phyloP scores from a whole-genome alignment of 164 flowering plant species.

The Umbilicus rupestris region DNA sequence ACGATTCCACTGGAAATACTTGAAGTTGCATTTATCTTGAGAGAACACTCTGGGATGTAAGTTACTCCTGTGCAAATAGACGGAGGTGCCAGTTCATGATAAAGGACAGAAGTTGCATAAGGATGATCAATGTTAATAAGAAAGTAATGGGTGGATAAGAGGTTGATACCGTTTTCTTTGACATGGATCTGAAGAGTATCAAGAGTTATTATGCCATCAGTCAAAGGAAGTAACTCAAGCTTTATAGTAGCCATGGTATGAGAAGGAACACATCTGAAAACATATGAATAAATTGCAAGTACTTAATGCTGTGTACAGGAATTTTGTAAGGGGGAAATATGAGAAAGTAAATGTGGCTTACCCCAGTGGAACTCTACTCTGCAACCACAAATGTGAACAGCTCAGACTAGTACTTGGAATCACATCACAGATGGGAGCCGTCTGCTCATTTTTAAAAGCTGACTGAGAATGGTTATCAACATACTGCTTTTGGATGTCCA shows the following conservation, averaged over 20 bases:
- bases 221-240: constrained; percentile 90
- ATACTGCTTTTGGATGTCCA: constrained; percentile 30
- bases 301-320: not conserved
- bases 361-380: constrained; percentile 97
- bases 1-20: constrained; percentile 61
- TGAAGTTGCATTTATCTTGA: constrained; percentile 84
- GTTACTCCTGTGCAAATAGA: constrained; percentile 47
- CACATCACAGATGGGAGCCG: constrained; percentile 40
- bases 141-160: not conserved
- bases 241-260: constrained; percentile 84
- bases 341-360: constrained; percentile 20
- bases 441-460: constrained; percentile 32
- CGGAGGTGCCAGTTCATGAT: constrained; percentile 2
- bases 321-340: not conserved
- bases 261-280: constrained; percentile 73
- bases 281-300: constrained; percentile 11
- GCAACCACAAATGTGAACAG: constrained; percentile 92
- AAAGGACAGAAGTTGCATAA: not conserved
- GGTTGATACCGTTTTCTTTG: constrained; percentile 36
- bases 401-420: constrained; percentile 58
- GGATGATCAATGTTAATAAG: not conserved
- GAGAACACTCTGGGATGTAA: constrained; percentile 68
- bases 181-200: constrained; percentile 44
- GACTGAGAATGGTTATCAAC: constrained; percentile 24
- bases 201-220: constrained; percentile 90